These are phyloP conservation scores for Ailanthus altissimus DNA, from an alignment of 345 rosid genomes.

Conservation along the genomic window DNA sequence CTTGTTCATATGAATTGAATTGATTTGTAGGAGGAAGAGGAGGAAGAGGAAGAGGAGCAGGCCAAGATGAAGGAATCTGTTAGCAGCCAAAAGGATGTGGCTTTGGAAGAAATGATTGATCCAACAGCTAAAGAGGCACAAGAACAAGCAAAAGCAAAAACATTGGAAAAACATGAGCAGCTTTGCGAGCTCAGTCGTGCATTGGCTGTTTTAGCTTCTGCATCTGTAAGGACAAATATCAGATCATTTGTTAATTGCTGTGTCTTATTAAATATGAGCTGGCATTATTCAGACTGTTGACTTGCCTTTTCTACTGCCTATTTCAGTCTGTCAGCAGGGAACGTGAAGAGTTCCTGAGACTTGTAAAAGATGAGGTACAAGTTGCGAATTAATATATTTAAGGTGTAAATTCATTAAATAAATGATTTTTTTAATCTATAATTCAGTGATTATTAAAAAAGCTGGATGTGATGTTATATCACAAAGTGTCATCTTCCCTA, in stretches of 20 bases:
- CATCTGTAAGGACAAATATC: constrained; percentile 62
- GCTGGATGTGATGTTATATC: background rate
- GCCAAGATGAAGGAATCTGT: constrained; percentile 79
- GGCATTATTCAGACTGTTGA: constrained; percentile 13
- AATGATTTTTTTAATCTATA: background rate
- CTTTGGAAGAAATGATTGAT: constrained; percentile 73
- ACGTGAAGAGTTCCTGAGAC: constrained; percentile 89
- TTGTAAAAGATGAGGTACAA: constrained; percentile 86
- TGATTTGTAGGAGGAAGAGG: constrained; percentile 73
- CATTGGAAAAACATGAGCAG: constrained; percentile 89
- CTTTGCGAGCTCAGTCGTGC: constrained; percentile 99
- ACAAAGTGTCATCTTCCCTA: background rate
- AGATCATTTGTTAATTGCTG: constrained; percentile 5
- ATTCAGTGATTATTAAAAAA: background rate
- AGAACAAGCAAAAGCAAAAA: constrained; percentile 76
- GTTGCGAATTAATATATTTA: background rate
- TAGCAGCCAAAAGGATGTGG: constrained; percentile 66
- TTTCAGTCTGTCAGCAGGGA: constrained; percentile 92
- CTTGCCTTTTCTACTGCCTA: constrained; percentile 26
- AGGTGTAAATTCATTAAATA: background rate
- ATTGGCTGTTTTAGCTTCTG: constrained; percentile 92
- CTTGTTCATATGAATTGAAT: constrained; percentile 11
- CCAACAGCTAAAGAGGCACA: constrained; percentile 73
- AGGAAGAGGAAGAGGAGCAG: constrained; percentile 85
- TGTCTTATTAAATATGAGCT: constrained; percentile 9